Base-by-base conservation (phyloP, 768 basidiomycete genomes). In the button mushroom (Agaricus bisporus) region DNA sequence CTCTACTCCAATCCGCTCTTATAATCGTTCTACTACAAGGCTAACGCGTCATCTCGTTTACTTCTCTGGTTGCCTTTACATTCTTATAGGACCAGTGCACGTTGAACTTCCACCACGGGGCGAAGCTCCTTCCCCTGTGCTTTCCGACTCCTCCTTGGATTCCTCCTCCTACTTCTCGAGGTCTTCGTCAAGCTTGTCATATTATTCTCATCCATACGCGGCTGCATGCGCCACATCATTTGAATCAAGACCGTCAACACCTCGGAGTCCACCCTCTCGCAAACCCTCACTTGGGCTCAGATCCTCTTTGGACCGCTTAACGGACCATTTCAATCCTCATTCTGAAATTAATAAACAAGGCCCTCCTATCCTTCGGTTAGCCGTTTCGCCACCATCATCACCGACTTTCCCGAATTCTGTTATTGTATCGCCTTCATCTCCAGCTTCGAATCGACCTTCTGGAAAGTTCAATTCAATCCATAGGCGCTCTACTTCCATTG, bases 131-230 rank as follows among this genome's bases (percentile, higher is more conserved):
- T 52, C 54, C 8, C 55, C 49, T 35, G 58, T 56, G 49, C 53
- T 43, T 14, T 63, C 65, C n/a, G 41, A 58, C 6, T 62, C 64
- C 18, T 67, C 71, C 8, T 18, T 60, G 32, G 63, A 63, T 18
- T 66, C 69, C 17, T 48, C 56, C 22, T 55, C 57, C 17, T 48
- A 57, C 26, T 55, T 57, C 17, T 66, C 67, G 2, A 62, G 44
- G 29, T 62, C 68, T 35, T 60, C 63, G 28, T 54, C 50, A 8
- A 56, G 56, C 12, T 61, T 60, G 17, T 51, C 58, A 18, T 48
- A 59, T 17, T 47, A 47, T 22, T 22, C 52, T 11, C 52, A 48
- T 32, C 52, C 52, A 14, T 54, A 54, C 52, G 49, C 32, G 8
- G 11, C 53, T 48, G 51, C 46, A 51, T 51, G 29, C 49, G 44